Evolutionary conservation across 2,329 filamentous ascomycete genomes (phyloP).

Genomic region (Ophiostoma perfectum): DNA sequence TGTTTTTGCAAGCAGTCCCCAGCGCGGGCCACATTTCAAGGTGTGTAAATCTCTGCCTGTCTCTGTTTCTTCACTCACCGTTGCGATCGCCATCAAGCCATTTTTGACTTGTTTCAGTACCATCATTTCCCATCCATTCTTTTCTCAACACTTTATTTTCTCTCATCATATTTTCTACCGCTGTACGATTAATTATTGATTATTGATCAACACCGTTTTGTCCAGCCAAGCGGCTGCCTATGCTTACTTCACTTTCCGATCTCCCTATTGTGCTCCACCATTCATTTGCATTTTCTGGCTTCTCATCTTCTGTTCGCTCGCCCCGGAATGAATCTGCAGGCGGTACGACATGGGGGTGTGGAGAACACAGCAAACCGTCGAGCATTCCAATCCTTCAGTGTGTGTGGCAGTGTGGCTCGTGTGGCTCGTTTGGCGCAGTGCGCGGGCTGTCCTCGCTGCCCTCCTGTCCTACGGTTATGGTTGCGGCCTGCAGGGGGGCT

Average conservation of each 20-base stretch:
- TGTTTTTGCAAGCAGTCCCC: neutral
- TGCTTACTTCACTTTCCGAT: neutral
- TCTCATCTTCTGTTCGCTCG: conserved; percentile 14
- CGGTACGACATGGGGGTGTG: conserved; percentile 19
- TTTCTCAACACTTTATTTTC: neutral
- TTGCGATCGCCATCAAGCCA: neutral
- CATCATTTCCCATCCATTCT: neutral
- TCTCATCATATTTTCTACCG: neutral
- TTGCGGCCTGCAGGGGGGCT: conserved; percentile 29
- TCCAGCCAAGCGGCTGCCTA: neutral
- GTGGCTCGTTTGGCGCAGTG: too few species aligned
- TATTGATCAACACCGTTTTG: neutral
- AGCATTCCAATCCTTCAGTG: conserved; percentile 5
- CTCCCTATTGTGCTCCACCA: neutral
- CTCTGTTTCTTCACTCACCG: neutral
- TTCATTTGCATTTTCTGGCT: neutral
- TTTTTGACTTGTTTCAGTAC: neutral
- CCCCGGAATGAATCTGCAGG: conserved; percentile 20
- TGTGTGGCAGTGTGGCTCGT: neutral
- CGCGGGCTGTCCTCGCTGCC: too few species aligned
- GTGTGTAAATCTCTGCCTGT: neutral
- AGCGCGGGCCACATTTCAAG: neutral
- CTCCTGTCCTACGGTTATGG: conserved; percentile 23
- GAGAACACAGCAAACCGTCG: conserved; percentile 6
- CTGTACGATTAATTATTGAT: too few species aligned